Evolutionary conservation across 2,329 filamentous ascomycete genomes (phyloP).

Genomic region (Colletotrichum caudatum): DNA sequence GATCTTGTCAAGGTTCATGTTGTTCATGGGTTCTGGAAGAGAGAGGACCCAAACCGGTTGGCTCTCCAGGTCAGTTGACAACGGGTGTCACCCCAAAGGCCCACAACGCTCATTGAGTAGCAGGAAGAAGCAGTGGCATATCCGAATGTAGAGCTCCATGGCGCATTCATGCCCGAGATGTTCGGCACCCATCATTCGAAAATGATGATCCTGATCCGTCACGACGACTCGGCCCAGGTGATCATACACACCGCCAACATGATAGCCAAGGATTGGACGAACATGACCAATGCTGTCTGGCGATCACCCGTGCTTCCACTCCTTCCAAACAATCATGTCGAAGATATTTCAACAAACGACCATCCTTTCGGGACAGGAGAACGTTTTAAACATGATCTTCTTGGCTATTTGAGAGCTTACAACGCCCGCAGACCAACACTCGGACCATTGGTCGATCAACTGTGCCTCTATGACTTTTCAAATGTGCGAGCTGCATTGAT

Average conservation of each 20-base stretch:
- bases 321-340: conserved; percentile 37
- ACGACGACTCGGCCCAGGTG: conserved; percentile 81
- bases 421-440: conserved; percentile 68
- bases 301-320: conserved; percentile 76
- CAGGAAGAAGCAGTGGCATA: conserved; percentile 72
- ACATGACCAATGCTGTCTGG: conserved; percentile 90
- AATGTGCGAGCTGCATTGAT: conserved; percentile 76
- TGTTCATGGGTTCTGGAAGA: conserved; percentile 75
- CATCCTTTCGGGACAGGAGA: conserved; percentile 57
- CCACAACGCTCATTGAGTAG: conserved; percentile 31
- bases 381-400: conserved; percentile 80
- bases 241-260: conserved; percentile 93
- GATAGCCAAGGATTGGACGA: conserved; percentile 88
- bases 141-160: conserved; percentile 76
- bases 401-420: conserved; percentile 80
- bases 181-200: conserved; percentile 91
- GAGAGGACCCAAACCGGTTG: conserved; percentile 70
- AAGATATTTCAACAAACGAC: neutral
- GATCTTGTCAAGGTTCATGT: conserved; percentile 65
- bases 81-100: too few relatives aligned
- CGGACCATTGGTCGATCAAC: conserved; percentile 65
- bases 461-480: conserved; percentile 77
- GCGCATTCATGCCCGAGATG: conserved; percentile 83
- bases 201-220: conserved; percentile 85
- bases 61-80: conserved; percentile 65